Conservation (phyloP, 768 basidiomycete species). For the Serendipita indica region DNA sequence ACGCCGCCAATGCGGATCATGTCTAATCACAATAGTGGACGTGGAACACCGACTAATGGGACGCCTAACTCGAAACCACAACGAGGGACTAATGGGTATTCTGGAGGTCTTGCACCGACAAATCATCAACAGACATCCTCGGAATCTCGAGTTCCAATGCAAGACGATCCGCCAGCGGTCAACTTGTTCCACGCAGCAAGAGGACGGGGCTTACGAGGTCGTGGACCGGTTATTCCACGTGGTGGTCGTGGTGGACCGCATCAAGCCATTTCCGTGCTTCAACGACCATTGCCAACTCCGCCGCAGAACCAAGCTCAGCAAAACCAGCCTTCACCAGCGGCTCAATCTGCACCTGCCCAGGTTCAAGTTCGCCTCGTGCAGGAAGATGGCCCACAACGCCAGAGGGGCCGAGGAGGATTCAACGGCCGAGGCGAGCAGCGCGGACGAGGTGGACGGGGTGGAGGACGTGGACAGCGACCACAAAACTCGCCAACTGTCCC, state of each 20-base stretch:
- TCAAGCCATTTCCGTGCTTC: background rate
- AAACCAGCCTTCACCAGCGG: too few relatives aligned
- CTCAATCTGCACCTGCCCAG: too few relatives aligned
- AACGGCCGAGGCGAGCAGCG: too few relatives aligned
- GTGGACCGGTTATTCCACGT: background rate
- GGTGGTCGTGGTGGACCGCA: background rate
- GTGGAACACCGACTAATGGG: background rate
- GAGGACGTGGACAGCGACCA: too few relatives aligned
- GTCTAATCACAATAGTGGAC: background rate
- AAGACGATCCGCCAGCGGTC: background rate
- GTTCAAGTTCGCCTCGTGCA: too few relatives aligned
- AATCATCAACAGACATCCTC: background rate
- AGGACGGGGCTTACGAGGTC: background rate
- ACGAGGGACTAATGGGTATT: background rate
- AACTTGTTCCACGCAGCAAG: conserved; percentile 1
- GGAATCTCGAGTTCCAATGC: background rate
- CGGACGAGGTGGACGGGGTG: too few relatives aligned
- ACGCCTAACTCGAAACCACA: background rate
- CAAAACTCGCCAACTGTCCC: too few relatives aligned
- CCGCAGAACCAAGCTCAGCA: too few relatives aligned
- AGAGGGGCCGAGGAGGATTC: too few relatives aligned
- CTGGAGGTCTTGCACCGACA: too few relatives aligned
- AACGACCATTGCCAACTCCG: too few relatives aligned
- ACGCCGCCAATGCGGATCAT: background rate
- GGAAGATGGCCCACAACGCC: too few relatives aligned